A percentile compares a stretch with the other conserved stretches of the same genome.
Evolutionary conservation across 1,284 basidiomycete genomes (phyloP).

Genomic region (Ganoderma leucocontextum): DNA sequence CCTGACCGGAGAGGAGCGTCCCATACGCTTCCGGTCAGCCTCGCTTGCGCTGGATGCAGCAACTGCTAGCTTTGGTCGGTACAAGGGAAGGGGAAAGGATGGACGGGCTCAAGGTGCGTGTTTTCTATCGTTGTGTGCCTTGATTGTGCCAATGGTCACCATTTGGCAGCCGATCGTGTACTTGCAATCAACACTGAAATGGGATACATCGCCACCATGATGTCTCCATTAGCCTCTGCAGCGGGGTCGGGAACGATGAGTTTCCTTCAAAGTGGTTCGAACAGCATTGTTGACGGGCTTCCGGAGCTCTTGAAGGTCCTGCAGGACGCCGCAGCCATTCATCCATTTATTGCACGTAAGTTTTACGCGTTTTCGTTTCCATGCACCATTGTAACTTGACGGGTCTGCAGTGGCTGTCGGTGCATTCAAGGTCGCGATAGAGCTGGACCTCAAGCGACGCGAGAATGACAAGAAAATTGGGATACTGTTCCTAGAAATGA

Average conservation of each 20-base stretch:
- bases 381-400: too few species aligned
- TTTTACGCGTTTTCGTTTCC: neutral
- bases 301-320: conserved; percentile 30
- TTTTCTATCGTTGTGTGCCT: too few species aligned
- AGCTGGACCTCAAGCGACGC: conserved; percentile 50
- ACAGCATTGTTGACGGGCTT: conserved; percentile 23
- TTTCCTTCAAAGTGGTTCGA: conserved; percentile 23
- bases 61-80: conserved; percentile 7
- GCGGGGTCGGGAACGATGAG: conserved; percentile 19
- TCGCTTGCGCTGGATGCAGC: conserved; percentile 11
- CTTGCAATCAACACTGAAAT: conserved; percentile 22
- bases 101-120: conserved; percentile 7
- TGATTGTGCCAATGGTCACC: too few species aligned
- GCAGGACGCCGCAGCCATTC: conserved; percentile 26
- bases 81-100: conserved; percentile 10
- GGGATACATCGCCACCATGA: conserved; percentile 18
- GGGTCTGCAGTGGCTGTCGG: conserved; percentile 48
- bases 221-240: conserved; percentile 24
- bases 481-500: conserved; percentile 39
- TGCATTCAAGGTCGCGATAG: conserved; percentile 53
- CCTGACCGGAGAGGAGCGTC: conserved; percentile 6
- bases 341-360: conserved; percentile 31
- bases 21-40: conserved; percentile 14
- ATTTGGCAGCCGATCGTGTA: conserved; percentile 15
- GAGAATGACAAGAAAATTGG: conserved; percentile 54